Conservation (phyloP, 2,329 filamentous ascomycete genomes). For the Ascocoryne sarcoides region DNA sequence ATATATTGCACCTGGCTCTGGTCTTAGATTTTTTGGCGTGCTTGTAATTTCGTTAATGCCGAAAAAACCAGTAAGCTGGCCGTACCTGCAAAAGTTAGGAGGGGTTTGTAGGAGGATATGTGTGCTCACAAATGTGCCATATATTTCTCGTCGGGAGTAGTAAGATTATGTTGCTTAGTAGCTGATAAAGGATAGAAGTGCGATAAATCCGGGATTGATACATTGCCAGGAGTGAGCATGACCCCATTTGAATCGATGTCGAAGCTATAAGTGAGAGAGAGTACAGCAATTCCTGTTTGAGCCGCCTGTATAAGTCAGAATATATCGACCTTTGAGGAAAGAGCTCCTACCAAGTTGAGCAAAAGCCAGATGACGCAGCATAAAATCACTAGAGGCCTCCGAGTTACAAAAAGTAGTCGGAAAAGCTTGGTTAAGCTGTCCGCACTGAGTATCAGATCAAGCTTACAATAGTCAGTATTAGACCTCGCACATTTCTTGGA, state of each 20-base stretch:
- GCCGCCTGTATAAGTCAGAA: no score
- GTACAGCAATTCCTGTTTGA: slow-evolving; percentile 35
- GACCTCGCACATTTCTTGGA: background rate
- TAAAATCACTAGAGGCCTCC: slow-evolving; percentile 23
- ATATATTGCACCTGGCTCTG: slow-evolving; percentile 22
- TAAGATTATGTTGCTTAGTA: slow-evolving; percentile 8
- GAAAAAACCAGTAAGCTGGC: slow-evolving; percentile 30
- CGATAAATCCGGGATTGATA: slow-evolving; percentile 32
- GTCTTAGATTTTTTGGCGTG: slow-evolving; percentile 12
- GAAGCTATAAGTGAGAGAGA: slow-evolving; percentile 36
- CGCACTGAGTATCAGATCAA: slow-evolving; percentile 27
- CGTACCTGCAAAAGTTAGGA: slow-evolving; percentile 28
- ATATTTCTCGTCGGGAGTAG: slow-evolving; percentile 31
- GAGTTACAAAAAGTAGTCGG: slow-evolving; percentile 24
- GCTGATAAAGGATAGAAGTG: slow-evolving; percentile 28
- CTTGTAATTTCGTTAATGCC: slow-evolving; percentile 12
- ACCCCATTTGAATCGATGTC: slow-evolving; percentile 31
- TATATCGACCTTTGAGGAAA: no score
- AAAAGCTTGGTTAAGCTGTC: slow-evolving; percentile 28
- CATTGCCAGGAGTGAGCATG: slow-evolving; percentile 28
- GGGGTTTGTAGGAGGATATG: background rate
- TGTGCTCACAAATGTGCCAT: slow-evolving; percentile 33
- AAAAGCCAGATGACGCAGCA: slow-evolving; percentile 27
- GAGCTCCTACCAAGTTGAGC: slow-evolving; percentile 26
- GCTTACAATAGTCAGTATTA: slow-evolving; percentile 9